phyloP scores from a whole-genome alignment of 2,329 filamentous ascomycete species.

The Proliferodiscus dingleyae region DNA sequence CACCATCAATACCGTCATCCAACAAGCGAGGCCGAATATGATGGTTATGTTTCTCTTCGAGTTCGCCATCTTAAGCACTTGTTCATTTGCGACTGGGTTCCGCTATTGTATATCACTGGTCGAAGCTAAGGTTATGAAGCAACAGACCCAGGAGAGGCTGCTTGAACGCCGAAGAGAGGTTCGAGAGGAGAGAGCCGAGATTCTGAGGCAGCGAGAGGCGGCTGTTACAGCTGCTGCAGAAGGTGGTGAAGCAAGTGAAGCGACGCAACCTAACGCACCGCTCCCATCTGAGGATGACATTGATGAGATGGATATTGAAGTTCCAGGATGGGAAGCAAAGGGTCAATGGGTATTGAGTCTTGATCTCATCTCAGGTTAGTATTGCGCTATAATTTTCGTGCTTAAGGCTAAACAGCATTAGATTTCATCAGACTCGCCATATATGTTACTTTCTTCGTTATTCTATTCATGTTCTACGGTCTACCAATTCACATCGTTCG shows the following conservation, averaged over 20 bases:
- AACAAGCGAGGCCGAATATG: slow-evolving; percentile 90
- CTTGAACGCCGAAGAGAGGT: slow-evolving; percentile 65
- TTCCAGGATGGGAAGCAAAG: slow-evolving; percentile 94
- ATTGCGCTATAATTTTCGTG: slow-evolving; percentile 1
- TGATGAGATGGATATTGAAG: slow-evolving; percentile 90
- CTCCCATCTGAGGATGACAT: slow-evolving; percentile 68
- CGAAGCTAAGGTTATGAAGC: slow-evolving; percentile 69
- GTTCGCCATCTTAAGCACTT: slow-evolving; percentile 80
- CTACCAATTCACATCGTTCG: slow-evolving; percentile 95
- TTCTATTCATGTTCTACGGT: slow-evolving; percentile 90
- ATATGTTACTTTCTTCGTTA: slow-evolving; percentile 87
- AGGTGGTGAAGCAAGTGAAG: slow-evolving; percentile 35
- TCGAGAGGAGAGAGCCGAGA: slow-evolving; percentile 50
- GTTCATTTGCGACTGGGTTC: slow-evolving; percentile 71
- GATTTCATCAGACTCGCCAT: slow-evolving; percentile 89
- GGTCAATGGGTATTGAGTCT: slow-evolving; percentile 87
- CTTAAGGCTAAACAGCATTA: slow-evolving; percentile 31
- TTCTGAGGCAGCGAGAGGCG: slow-evolving; percentile 34
- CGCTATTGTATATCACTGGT: slow-evolving; percentile 75
- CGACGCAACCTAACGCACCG: slow-evolving; percentile 34
- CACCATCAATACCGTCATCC: slow-evolving; percentile 74
- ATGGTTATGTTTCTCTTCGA: slow-evolving; percentile 99
- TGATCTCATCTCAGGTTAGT: slow-evolving; percentile 75
- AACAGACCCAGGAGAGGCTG: slow-evolving; percentile 67
- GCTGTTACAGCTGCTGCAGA: slow-evolving; percentile 36